Evolutionary conservation across 495 filamentous ascomycete species (phyloP).

Genomic region (Trichoderma erinaceum): DNA sequence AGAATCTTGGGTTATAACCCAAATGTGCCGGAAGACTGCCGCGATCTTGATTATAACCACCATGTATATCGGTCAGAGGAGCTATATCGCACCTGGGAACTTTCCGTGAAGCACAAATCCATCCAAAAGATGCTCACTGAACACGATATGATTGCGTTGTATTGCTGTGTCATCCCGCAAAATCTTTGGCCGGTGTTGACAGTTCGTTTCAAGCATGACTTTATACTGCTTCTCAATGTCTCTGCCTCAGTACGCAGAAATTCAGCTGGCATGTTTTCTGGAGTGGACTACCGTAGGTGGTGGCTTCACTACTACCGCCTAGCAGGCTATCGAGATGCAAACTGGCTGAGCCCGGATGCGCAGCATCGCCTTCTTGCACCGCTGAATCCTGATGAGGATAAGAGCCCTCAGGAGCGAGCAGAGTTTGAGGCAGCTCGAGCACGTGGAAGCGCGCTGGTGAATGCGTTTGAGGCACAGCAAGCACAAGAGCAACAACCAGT

Average conservation of each 20-base stretch:
- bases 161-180: not conserved
- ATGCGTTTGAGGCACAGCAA: not conserved
- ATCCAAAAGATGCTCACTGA: not conserved
- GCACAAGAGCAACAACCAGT: not conserved
- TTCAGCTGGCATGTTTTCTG: not conserved
- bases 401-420: not conserved
- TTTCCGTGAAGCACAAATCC: not conserved
- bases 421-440: constrained; percentile 1
- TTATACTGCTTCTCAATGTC: not conserved
- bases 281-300: not conserved
- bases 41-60: not conserved
- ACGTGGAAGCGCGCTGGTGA: not conserved
- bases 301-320: not conserved
- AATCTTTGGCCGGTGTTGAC: not conserved
- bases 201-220: not conserved
- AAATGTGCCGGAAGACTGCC: not conserved
- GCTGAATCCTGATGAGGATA: not conserved
- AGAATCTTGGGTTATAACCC: not conserved
- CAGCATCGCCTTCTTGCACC: not conserved
- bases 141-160: not conserved
- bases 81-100: not conserved
- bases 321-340: not conserved
- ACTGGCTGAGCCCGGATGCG: not conserved
- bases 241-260: not conserved
- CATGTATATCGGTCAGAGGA: constrained; percentile 1